Conservation (phyloP, 306 rosid species). For the Calophaca sinica region DNA sequence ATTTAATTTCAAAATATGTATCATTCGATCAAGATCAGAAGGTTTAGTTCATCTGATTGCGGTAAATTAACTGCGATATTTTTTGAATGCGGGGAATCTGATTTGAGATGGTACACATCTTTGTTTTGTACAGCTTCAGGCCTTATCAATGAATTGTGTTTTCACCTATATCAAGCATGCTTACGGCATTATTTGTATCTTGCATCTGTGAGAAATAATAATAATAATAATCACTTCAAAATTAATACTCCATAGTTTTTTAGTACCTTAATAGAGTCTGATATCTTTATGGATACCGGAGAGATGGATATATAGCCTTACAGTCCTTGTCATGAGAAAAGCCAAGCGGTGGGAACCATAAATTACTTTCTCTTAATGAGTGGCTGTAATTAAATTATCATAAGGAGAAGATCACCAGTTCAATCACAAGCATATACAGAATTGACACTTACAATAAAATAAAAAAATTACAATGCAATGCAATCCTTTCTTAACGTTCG, state of each 20-base stretch:
- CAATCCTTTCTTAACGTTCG: not conserved
- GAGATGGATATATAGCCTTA: constrained; percentile 34
- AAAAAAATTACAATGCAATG: not conserved
- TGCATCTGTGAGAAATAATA: too few relatives aligned
- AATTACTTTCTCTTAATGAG: not conserved
- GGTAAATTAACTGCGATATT: too few relatives aligned
- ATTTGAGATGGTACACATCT: too few relatives aligned
- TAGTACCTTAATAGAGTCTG: not conserved
- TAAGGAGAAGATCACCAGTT: not conserved
- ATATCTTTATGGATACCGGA: not conserved
- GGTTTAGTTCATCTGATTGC: too few relatives aligned
- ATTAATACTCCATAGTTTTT: not conserved
- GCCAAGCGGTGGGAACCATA: constrained; percentile 9
- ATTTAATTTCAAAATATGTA: too few relatives aligned
- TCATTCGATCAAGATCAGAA: too few relatives aligned
- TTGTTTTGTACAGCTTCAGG: not conserved
- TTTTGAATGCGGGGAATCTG: too few relatives aligned
- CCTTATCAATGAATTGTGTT: not conserved
- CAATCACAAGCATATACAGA: not conserved
- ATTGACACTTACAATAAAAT: not conserved
- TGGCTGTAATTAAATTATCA: constrained; percentile 23
- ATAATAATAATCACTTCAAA: not conserved
- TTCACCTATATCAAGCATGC: constrained; percentile 20
- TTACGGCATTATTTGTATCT: not conserved
- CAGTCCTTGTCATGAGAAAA: constrained; percentile 28